Percentiles rank a stretch among this genome's conserved stretches.
Evolutionary conservation across 768 basidiomycete species (phyloP).

Genomic region (Mycena maculata): DNA sequence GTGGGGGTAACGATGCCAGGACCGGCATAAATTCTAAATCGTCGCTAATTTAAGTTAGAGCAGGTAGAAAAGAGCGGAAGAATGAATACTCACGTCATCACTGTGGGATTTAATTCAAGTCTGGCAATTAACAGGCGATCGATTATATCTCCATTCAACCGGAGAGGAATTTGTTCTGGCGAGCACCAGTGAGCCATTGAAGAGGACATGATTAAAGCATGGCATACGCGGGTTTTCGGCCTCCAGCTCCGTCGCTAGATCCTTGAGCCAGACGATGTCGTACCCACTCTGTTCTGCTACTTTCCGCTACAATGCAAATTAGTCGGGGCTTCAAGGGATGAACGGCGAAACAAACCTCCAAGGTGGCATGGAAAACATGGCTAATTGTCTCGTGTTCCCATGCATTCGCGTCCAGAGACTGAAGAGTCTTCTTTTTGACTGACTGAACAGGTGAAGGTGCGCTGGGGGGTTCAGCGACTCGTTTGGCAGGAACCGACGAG

Average conservation of each 20-base stretch:
- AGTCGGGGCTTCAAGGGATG: neutral
- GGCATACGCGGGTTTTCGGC: conserved; percentile 60
- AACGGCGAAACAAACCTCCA: conserved; percentile 67
- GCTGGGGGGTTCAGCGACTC: conserved; percentile 45
- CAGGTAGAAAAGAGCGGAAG: conserved; percentile 17
- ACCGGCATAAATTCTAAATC: conserved; percentile 82
- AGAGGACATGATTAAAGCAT: neutral
- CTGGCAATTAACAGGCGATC: conserved; percentile 88
- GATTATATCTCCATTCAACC: conserved; percentile 66
- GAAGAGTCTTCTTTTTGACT: conserved; percentile 61
- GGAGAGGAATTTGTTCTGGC: conserved; percentile 50
- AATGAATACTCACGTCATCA: conserved; percentile 68
- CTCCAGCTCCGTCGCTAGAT: conserved; percentile 73
- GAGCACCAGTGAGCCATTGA: conserved; percentile 16
- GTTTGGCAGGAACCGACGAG: conserved; percentile 40
- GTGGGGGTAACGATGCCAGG: conserved; percentile 78
- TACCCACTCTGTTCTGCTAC: conserved; percentile 71
- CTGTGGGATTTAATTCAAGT: conserved; percentile 80
- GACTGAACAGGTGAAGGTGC: conserved; percentile 47
- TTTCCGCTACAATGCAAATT: conserved; percentile 55
- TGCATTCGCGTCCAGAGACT: conserved; percentile 62
- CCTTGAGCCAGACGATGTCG: conserved; percentile 87
- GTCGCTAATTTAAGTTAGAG: conserved; percentile 56
- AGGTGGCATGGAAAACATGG: conserved; percentile 79
- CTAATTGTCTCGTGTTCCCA: conserved; percentile 85